Evolutionary conservation across 306 rosid genomes (phyloP), one percentile per base, ranked within the genome.

Genomic region (Corylus avellana): DNA sequence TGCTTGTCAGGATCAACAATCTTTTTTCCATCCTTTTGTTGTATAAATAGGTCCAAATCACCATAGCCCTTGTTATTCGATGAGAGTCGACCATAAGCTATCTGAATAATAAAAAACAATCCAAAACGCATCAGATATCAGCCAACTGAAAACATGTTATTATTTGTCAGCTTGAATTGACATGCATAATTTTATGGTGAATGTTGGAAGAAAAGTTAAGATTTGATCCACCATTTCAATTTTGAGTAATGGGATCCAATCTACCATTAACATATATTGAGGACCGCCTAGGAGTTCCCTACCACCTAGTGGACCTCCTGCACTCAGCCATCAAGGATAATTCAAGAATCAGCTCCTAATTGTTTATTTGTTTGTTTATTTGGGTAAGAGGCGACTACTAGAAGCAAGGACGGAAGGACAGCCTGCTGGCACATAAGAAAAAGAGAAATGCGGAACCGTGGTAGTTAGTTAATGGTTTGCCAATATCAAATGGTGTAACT

Each of bases 41-140:
- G 93, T 77, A 91, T 85, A 70, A 93, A 93, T 51, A 93, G 80
- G 83, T 93, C 97, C 62, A 89, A 42, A 83, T 93, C 93, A 44
- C 92, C 84, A 83, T 83, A 84, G 44, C 89, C 93, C 77, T 11
- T 84, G 17, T 66, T 47, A 68, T 69, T 82, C 25, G 87, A 86
- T 16, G 80, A 86, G 58, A 90, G 86, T 61, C 96, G 88, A 75
- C 97, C 95, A 18, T 87, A 90, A 13, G 86, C 75, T 82, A 89
- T 89, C 97, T 90, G 85, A 72, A 75, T 39, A 67, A 82, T 50
- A 78, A 42, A 7, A 75, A 55, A 78, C 7, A 20, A 25, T 56
- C 39, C 53, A 11, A 22, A n/a, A 11, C 35, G 42, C 54, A 12
- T 18, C 3, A 11, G 44, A 53, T 42, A 78, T 85, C 63, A 82